These are phyloP conservation scores for Atkinsonella hypoxylon DNA, from an alignment of 2,329 filamentous ascomycete genomes.

Conservation along the genomic window DNA sequence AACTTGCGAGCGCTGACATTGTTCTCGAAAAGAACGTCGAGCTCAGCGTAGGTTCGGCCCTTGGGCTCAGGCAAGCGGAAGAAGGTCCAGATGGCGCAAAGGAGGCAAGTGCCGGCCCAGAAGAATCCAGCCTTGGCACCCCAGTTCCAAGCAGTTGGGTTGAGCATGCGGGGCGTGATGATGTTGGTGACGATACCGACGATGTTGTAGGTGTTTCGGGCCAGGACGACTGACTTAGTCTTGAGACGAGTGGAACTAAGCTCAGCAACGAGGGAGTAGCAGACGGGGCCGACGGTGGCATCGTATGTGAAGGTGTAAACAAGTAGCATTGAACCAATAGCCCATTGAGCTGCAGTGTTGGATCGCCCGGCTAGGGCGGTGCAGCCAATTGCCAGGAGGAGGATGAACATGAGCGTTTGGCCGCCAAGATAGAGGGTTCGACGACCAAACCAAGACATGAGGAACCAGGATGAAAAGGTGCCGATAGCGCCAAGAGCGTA, in stretches of 20 bases:
- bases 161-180: constrained; percentile 34
- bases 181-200: constrained; percentile 34
- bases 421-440: constrained; percentile 33
- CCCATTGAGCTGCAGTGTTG: constrained; percentile 33
- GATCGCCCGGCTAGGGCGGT: constrained; percentile 42
- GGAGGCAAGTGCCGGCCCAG: constrained; percentile 31
- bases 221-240: constrained; percentile 33
- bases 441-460: constrained; percentile 31
- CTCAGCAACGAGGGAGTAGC: constrained; percentile 67
- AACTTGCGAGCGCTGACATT: constrained; percentile 30
- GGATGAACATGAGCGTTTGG: constrained; percentile 33
- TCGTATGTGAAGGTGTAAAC: constrained; percentile 33
- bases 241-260: constrained; percentile 32
- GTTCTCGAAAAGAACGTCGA: constrained; percentile 42
- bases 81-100: constrained; percentile 36
- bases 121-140: constrained; percentile 35
- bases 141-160: constrained; percentile 33
- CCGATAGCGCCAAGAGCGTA: constrained; percentile 33
- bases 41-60: constrained; percentile 40
- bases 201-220: constrained; percentile 36
- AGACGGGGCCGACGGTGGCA: constrained; percentile 41
- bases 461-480: constrained; percentile 32
- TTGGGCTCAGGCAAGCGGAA: constrained; percentile 43
- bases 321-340: constrained; percentile 32
- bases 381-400: constrained; percentile 31